A percentile compares a stretch with the other conserved stretches of the same genome.
Conservation (phyloP, 208 protist genomes). For the Trypanosoma congolense region DNA sequence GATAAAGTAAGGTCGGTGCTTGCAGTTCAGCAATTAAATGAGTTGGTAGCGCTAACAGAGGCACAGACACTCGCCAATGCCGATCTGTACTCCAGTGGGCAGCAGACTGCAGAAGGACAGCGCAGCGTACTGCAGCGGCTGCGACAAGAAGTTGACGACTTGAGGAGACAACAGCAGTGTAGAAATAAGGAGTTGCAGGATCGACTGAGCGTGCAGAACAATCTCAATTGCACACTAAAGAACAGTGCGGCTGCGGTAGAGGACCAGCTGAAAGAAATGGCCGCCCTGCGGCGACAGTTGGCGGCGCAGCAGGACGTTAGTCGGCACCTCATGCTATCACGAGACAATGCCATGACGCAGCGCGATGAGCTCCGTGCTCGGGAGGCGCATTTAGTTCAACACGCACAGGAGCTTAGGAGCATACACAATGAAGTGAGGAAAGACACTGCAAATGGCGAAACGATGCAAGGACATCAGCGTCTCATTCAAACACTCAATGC, state of each 20-base stretch:
- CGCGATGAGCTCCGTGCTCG: conserved; percentile 18
- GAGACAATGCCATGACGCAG: conserved; percentile 16
- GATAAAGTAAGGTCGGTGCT: conserved; percentile 43
- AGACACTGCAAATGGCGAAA: conserved; percentile 5
- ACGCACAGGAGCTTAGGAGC: conserved; percentile 10
- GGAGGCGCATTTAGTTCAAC: conserved; percentile 24
- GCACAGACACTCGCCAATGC: conserved; percentile 32
- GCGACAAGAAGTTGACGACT: conserved; percentile 14
- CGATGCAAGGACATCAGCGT: conserved; percentile 4
- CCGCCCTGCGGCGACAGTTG: conserved; percentile 19
- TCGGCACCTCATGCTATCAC: conserved; percentile 1
- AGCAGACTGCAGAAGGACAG: neutral
- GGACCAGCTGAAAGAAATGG: conserved; percentile 21
- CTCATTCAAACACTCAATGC: conserved; percentile 23
- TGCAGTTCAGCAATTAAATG: conserved; percentile 36
- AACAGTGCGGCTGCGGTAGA: conserved; percentile 13
- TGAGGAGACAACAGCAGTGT: neutral
- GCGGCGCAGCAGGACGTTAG: conserved; percentile 8
- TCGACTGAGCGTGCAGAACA: neutral
- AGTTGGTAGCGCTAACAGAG: conserved; percentile 29
- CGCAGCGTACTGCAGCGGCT: conserved; percentile 7
- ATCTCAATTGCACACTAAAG: conserved; percentile 1
- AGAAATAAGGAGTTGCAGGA: neutral
- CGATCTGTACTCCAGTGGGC: conserved; percentile 10
- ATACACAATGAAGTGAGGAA: conserved; percentile 2